Percentiles rank a stretch among this genome's conserved stretches.
These are phyloP conservation scores for Kodamaea derodonti DNA, from an alignment of 1,139 yeast genomes.

Conservation along the genomic window DNA sequence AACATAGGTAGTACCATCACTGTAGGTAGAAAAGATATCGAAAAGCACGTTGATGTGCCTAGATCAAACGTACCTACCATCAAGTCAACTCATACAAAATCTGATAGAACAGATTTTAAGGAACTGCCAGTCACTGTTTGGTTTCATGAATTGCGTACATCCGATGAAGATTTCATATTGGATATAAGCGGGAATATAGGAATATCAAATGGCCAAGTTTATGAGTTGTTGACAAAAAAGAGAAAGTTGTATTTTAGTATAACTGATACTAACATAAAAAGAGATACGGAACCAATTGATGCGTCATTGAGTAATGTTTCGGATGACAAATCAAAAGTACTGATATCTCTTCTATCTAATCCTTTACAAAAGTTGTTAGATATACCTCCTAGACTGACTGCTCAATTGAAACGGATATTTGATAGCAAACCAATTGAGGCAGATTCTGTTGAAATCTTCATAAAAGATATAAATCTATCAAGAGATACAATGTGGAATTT, in stretches of 20 bases:
- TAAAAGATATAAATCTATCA: slow-evolving; percentile 77
- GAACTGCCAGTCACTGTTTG: slow-evolving; percentile 49
- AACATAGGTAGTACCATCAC: slow-evolving; percentile 17
- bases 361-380: slow-evolving; percentile 61
- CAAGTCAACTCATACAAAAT: not conserved
- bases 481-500: slow-evolving; percentile 94
- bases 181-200: slow-evolving; percentile 56
- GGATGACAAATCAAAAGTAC: not conserved
- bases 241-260: slow-evolving; percentile 29
- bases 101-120: not conserved
- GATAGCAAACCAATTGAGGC: slow-evolving; percentile 52
- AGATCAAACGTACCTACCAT: not conserved
- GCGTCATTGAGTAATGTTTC: not conserved
- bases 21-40: slow-evolving; percentile 10
- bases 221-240: slow-evolving; percentile 44
- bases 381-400: slow-evolving; percentile 61
- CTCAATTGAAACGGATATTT: slow-evolving; percentile 45
- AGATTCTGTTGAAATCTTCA: slow-evolving; percentile 76
- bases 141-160: slow-evolving; percentile 69
- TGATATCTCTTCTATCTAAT: slow-evolving; percentile 54
- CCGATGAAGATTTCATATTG: slow-evolving; percentile 56
- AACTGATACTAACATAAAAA: slow-evolving; percentile 15
- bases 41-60: not conserved
- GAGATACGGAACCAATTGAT: slow-evolving; percentile 1
- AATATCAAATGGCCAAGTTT: slow-evolving; percentile 63